These are phyloP conservation scores for Vanilla planifolia DNA, from an alignment of 106 monocot genomes.

Conservation along the genomic window DNA sequence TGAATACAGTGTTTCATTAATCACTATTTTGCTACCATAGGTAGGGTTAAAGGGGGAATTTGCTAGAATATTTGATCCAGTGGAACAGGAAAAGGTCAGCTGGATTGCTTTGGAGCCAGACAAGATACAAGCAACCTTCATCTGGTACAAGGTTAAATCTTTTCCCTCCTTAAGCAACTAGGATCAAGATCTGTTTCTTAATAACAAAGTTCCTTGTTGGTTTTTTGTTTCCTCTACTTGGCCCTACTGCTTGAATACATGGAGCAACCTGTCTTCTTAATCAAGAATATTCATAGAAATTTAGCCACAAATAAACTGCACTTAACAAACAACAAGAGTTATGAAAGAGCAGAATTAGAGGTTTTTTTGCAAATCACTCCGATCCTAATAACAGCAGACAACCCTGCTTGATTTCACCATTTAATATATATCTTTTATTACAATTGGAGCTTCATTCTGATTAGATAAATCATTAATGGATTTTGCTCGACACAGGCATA, in stretches of 20 bases:
- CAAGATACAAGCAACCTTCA: conserved; percentile 38
- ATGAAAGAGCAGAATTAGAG: too few species aligned
- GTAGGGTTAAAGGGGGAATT: conserved; percentile 80
- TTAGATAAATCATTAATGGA: not conserved
- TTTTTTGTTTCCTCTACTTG: not conserved
- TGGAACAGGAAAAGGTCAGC: conserved; percentile 37
- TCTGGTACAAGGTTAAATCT: conserved; percentile 78
- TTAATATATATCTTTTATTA: not conserved
- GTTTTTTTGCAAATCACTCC: too few species aligned
- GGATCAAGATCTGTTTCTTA: not conserved
- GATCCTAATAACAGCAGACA: not conserved
- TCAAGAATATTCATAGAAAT: too few species aligned
- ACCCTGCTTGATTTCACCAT: not conserved
- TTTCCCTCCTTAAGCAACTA: not conserved
- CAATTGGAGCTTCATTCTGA: not conserved
- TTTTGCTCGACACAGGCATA: conserved; percentile 40
- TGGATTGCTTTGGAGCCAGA: conserved; percentile 48
- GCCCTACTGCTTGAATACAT: too few species aligned
- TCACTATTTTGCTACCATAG: conserved; percentile 23
- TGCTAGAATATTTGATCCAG: conserved; percentile 46
- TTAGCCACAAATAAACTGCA: too few species aligned
- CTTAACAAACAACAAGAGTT: too few species aligned
- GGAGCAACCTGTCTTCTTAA: too few species aligned
- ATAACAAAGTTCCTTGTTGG: not conserved
- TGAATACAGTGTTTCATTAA: not conserved